Evolutionary conservation across 2,329 filamentous ascomycete species (phyloP).

Genomic region (Magnaporthiopsis poae): DNA sequence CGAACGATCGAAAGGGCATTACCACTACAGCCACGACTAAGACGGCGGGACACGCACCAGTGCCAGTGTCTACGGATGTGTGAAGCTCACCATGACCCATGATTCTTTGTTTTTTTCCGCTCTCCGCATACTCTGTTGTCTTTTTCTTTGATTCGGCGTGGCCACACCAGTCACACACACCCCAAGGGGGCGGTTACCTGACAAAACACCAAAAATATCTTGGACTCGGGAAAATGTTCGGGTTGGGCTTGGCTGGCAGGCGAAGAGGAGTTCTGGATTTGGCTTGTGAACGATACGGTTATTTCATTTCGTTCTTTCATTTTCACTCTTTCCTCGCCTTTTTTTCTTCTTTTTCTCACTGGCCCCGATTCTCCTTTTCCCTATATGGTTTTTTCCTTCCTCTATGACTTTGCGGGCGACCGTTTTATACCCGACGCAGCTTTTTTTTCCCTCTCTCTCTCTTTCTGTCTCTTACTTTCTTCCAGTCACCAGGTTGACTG

Average conservation of each 20-base stretch:
- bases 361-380: constrained; percentile 17
- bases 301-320: neutral
- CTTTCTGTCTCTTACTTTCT: constrained; percentile 19
- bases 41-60: constrained; percentile 12
- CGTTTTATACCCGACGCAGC: constrained; percentile 29
- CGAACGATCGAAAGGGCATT: constrained; percentile 32
- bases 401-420: constrained; percentile 23
- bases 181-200: neutral
- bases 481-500: neutral
- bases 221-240: neutral
- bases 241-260: neutral
- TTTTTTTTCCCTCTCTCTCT: constrained; percentile 19
- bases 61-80: constrained; percentile 20
- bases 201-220: neutral
- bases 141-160: constrained; percentile 13
- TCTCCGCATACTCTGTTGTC: constrained; percentile 11
- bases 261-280: neutral
- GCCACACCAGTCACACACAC: neutral
- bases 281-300: neutral
- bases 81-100: constrained; percentile 9
- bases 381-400: constrained; percentile 22
- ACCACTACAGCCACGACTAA: neutral
- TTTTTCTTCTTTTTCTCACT: constrained; percentile 13
- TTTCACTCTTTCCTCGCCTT: neutral
- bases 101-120: constrained; percentile 6